phyloP scores from a whole-genome alignment of 805 yeast species.

The Zygotorulaspora florentina region DNA sequence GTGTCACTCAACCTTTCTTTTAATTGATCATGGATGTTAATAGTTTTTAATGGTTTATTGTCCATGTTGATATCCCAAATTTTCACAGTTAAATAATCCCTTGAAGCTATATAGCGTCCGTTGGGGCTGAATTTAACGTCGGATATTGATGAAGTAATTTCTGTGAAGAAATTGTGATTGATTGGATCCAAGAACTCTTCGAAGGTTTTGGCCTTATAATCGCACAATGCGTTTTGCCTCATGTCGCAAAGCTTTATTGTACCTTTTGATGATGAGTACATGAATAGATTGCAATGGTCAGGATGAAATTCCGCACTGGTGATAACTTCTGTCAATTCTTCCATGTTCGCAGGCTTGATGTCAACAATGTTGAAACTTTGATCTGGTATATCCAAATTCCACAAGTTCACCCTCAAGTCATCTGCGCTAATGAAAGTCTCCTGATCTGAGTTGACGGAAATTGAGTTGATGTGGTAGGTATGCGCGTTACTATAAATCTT shows the following conservation, averaged over 20 bases:
- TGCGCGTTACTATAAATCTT: constrained; percentile 92
- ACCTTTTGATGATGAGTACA: constrained; percentile 94
- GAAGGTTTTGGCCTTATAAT: constrained; percentile 76
- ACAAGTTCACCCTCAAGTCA: constrained; percentile 89
- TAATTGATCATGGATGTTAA: constrained; percentile 91
- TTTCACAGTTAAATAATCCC: constrained; percentile 96
- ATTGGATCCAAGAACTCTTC: constrained; percentile 93
- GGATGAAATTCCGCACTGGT: constrained; percentile 98
- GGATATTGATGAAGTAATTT: constrained; percentile 88
- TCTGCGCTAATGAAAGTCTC: constrained; percentile 92
- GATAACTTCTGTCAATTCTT: constrained; percentile 95
- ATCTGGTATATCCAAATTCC: constrained; percentile 93
- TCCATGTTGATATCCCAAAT: constrained; percentile 99
- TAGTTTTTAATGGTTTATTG: constrained; percentile 87
- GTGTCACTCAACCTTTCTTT: constrained; percentile 93
- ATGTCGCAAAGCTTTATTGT: constrained; percentile 93
- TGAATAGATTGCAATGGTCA: constrained; percentile 80
- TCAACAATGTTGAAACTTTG: constrained; percentile 96
- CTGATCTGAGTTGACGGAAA: constrained; percentile 90
- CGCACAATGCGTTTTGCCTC: constrained; percentile 94
- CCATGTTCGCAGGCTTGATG: constrained; percentile 97
- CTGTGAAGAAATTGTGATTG: constrained; percentile 93
- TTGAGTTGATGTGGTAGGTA: constrained; percentile 95
- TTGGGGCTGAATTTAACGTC: constrained; percentile 89
- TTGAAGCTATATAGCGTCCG: constrained; percentile 91